Base-by-base conservation (phyloP, 768 basidiomycete genomes). In the Trametes cingulata region DNA sequence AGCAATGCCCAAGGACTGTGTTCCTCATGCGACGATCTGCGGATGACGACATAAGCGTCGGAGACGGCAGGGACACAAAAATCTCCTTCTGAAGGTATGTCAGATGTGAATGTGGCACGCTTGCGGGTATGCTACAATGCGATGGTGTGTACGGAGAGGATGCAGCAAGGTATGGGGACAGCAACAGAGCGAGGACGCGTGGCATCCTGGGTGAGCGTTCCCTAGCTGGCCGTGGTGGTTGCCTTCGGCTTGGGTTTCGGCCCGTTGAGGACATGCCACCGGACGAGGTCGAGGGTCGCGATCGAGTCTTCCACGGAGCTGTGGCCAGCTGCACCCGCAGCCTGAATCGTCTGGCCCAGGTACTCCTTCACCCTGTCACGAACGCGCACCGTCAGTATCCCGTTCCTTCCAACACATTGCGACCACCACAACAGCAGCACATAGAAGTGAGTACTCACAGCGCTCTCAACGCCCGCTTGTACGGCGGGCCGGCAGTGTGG, bases 301-400 rank as follows among this genome's bases (percentile, higher is more conserved):
- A 84, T 73, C 0, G 94, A 93, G 74, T 98, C 96, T 72, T 95
- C 95, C 0, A 91, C 78, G 0, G 93, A 94, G 49, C 90, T 93
- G 76, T 98, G 96, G 2, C 95, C 95, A 7, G 80, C 78, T 13
- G 82, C 80, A 29, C 81, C 90, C 24, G 90, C 90, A 12, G 82
- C 81, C 72, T 99, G 96, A 56, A 99, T 98, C 58, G 82, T 79
- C 62, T 82, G 82, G 15, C 87, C 87, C 15, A 99, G 79, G 67
- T 90, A 84, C 68, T 95, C 93, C 61, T 88, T 90, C 7, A 86
- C 89, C 27, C 93, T 96, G 7, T 43, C 29, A 65, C 22, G 12
- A 17, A 64, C 41, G 7, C 29, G 69, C 56, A 42, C 17, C 22
- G 25, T 35, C 29, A 35, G 14, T n/a, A n/a, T n/a, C n/a, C n/a